Percentiles rank a stretch among this genome's conserved stretches.
These are phyloP conservation scores for Pyrenula aspistea DNA, from an alignment of 495 filamentous ascomycete species.

Conservation along the genomic window DNA sequence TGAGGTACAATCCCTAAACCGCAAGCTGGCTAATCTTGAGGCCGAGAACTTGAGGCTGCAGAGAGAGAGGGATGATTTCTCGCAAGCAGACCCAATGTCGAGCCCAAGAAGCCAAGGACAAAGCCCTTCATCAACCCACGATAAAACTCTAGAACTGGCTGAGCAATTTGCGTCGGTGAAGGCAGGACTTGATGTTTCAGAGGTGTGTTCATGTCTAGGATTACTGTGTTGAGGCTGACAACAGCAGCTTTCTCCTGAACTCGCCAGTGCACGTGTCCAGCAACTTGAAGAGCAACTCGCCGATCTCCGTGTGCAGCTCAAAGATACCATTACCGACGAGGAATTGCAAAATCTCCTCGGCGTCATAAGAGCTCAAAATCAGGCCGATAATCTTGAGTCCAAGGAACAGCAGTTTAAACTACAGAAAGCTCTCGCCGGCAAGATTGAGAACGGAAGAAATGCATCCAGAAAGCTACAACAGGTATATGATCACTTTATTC, in stretches of 20 bases:
- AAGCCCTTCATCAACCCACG: too few relatives aligned
- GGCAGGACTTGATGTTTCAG: neutral
- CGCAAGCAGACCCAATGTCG: constrained; percentile 8
- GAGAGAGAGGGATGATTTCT: constrained; percentile 24
- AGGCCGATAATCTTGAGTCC: neutral
- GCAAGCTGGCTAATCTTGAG: constrained; percentile 31
- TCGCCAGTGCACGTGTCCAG: neutral
- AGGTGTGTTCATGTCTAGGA: neutral
- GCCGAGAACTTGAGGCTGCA: constrained; percentile 31
- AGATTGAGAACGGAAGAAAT: constrained; percentile 1
- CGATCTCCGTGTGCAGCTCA: neutral
- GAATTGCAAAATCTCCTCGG: neutral
- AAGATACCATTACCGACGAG: neutral
- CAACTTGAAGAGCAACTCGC: neutral
- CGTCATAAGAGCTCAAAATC: neutral
- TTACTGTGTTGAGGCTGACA: too few relatives aligned
- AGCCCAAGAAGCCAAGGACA: constrained; percentile 7
- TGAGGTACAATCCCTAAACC: constrained; percentile 40
- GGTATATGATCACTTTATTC: constrained; percentile 6
- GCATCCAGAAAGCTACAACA: neutral
- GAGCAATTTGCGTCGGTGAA: constrained; percentile 12
- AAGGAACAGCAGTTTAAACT: neutral
- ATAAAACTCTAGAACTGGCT: neutral
- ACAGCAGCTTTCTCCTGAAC: neutral
- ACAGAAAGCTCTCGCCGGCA: constrained; percentile 11